Percentiles rank a stretch among this genome's conserved stretches.
Conservation (phyloP, 805 yeast species). For the Cyberlindnera maritima region DNA sequence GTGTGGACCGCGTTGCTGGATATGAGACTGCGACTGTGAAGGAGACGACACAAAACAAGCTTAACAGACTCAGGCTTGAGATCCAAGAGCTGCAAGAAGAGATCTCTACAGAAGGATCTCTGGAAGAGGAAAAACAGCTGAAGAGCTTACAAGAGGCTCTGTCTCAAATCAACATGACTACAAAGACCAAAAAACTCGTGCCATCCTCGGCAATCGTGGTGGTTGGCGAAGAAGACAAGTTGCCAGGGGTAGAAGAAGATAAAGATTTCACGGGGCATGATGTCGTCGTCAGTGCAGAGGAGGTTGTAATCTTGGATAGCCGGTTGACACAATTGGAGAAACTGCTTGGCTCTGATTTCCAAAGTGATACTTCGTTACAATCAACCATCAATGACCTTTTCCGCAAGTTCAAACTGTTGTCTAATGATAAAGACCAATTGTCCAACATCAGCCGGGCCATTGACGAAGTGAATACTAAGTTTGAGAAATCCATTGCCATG, state of each 20-base stretch:
- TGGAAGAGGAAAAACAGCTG: constrained; percentile 19
- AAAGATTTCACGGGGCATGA: not conserved
- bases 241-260: not conserved
- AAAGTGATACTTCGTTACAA: constrained; percentile 21
- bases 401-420: constrained; percentile 28
- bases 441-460: constrained; percentile 21
- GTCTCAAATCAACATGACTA: constrained; percentile 15
- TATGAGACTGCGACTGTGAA: constrained; percentile 29
- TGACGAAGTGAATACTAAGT: constrained; percentile 26
- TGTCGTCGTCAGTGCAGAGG: constrained; percentile 4
- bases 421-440: constrained; percentile 26
- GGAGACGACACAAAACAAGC: constrained; percentile 39
- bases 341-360: constrained; percentile 17
- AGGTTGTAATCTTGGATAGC: constrained; percentile 13
- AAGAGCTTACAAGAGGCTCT: constrained; percentile 21
- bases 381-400: constrained; percentile 30
- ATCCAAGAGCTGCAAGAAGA: constrained; percentile 34
- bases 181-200: constrained; percentile 13
- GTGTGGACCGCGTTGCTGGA: constrained; percentile 35
- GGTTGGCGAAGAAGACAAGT: not conserved
- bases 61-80: constrained; percentile 38
- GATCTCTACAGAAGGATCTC: constrained; percentile 11
- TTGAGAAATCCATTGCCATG: constrained; percentile 27
- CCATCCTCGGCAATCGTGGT: not conserved
- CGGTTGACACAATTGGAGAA: constrained; percentile 18